Evolutionary conservation across 176 grass and related monocot species (phyloP), one percentile per base, ranked within the genome.

Genomic region (Lolium multiflorum): DNA sequence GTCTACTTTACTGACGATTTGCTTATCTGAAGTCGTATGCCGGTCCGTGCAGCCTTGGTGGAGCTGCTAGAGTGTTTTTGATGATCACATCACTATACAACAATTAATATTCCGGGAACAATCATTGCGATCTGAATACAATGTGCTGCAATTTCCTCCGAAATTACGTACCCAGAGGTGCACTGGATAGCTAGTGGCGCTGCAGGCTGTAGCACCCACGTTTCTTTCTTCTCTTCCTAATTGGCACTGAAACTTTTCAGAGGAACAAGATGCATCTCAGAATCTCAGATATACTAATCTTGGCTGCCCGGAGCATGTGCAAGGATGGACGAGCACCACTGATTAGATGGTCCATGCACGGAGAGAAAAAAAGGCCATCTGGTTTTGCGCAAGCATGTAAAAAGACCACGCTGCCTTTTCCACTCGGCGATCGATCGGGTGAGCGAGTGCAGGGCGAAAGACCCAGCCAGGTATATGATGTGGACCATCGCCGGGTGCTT

Each of bases 361-460:
- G 25, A 65, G 62, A 65, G 58, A 3, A n/a, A 74, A 85, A 85
- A 69, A 60, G 70, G 71, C 83, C 54, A 81, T 16, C 51, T 52
- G 77, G 21, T 71, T 81, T 61, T 58, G 54, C 72, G 7, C 79
- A 2, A 62, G 88, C 62, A 22, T 59, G 79, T 43, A 59, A 48
- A 83, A 79, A 54, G 73, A 79, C 55, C 51, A 37, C 84, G 0
- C 9, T 9, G 64, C 35, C 35, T 52, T 43, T 85, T 14, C 18
- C 46, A 3, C 73, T 47, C 18, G 69, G 49, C 3, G 35, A 3
- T 18, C 28, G 74, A 81, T 46, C 83, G 77, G 83, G 49, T 71
- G 52, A 71, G 88, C 28, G 28, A 28, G 64, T 9, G 3, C 28
- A 38, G 31, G 3, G 39, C 31, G 55, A 9, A n/a, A 8, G 55